A percentile compares a stretch with the other conserved stretches of the same genome.
These are phyloP conservation scores for Huiozyma sinensis DNA, from an alignment of 805 yeast genomes.

Conservation along the genomic window DNA sequence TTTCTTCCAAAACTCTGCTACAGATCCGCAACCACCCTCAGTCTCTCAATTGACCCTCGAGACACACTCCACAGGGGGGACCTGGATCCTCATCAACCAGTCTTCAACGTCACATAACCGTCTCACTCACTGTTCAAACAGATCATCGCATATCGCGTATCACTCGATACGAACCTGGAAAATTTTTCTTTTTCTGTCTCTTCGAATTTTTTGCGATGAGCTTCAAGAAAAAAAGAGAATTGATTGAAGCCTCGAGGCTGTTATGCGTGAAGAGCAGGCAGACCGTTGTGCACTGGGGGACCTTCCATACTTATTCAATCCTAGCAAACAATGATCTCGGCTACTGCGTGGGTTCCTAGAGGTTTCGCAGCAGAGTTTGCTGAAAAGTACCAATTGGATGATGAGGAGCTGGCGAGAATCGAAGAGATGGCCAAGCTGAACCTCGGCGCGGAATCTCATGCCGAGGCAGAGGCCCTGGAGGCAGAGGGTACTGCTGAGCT, in stretches of 20 bases:
- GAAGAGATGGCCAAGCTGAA: constrained; percentile 75
- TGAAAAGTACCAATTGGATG: constrained; percentile 75
- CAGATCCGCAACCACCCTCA: not conserved
- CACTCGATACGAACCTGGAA: too few relatives aligned
- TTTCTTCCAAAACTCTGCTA: not conserved
- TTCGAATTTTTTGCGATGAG: too few relatives aligned
- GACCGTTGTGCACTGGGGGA: too few relatives aligned
- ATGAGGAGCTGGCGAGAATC: constrained; percentile 87
- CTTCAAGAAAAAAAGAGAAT: too few relatives aligned
- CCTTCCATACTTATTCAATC: too few relatives aligned
- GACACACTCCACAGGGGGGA: not conserved
- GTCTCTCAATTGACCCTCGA: not conserved
- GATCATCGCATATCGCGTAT: too few relatives aligned
- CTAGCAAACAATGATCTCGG: constrained; percentile 59
- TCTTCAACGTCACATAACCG: too few relatives aligned
- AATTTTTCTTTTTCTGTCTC: too few relatives aligned
- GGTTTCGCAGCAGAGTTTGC: constrained; percentile 94
- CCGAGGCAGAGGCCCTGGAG: constrained; percentile 39
- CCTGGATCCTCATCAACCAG: not conserved
- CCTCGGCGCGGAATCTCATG: constrained; percentile 64
- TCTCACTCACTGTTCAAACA: too few relatives aligned
- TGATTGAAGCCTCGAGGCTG: too few relatives aligned
- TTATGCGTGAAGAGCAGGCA: too few relatives aligned
- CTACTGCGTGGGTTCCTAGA: constrained; percentile 92
- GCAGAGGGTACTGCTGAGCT: constrained; percentile 23